Conservation (phyloP, 805 yeast genomes). For the Zygosaccharomyces rouxii region DNA sequence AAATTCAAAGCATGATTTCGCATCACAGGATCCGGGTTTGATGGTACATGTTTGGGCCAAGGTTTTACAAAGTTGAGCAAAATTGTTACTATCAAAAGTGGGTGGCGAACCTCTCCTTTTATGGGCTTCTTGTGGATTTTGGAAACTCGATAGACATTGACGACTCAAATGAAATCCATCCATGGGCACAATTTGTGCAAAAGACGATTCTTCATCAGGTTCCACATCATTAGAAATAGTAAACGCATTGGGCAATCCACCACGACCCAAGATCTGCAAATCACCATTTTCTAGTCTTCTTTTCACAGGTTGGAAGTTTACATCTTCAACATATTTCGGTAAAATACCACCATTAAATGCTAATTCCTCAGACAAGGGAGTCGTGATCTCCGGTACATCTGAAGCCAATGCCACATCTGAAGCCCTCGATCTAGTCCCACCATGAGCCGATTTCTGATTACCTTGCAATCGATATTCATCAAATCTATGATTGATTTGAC, state of each 20-base stretch:
- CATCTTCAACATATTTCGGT: slow-evolving; percentile 23
- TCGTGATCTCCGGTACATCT: slow-evolving; percentile 7
- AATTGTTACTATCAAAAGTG: slow-evolving; percentile 66
- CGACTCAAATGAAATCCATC: slow-evolving; percentile 74
- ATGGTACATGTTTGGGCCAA: slow-evolving; percentile 19
- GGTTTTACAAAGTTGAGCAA: slow-evolving; percentile 22
- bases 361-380: slow-evolving; percentile 13
- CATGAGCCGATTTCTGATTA: slow-evolving; percentile 8
- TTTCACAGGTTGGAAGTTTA: slow-evolving; percentile 21
- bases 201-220: slow-evolving; percentile 15
- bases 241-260: slow-evolving; percentile 30
- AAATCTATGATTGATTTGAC: slow-evolving; percentile 36
- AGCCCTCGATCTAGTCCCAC: neutral
- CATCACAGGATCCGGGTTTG: slow-evolving; percentile 16
- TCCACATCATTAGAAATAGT: slow-evolving; percentile 9
- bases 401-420: slow-evolving; percentile 7
- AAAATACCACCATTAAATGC: slow-evolving; percentile 15
- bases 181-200: slow-evolving; percentile 57
- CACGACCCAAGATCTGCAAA: slow-evolving; percentile 28
- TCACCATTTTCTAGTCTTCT: slow-evolving; percentile 19
- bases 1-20: slow-evolving; percentile 14
- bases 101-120: slow-evolving; percentile 76
- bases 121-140: slow-evolving; percentile 54
- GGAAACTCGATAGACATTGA: slow-evolving; percentile 42
- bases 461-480: slow-evolving; percentile 9